Evolutionary conservation across 225 moss, liverwort and hornwort species (phyloP).

Genomic region (Climacium dendroides): DNA sequence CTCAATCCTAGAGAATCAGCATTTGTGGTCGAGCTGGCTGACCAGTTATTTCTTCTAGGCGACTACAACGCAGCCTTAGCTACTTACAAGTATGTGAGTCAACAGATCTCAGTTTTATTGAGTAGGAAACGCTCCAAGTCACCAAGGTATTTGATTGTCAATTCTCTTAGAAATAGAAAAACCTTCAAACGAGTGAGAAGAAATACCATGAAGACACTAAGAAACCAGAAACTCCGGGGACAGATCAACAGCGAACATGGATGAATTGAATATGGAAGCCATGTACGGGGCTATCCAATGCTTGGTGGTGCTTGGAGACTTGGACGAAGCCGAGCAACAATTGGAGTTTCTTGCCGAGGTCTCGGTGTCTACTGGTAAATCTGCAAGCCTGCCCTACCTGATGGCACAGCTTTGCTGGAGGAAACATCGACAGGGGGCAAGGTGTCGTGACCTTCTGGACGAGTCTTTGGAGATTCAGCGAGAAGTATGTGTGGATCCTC

Average conservation of each 20-base stretch:
- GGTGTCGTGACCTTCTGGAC: conserved; percentile 46
- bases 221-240: not conserved
- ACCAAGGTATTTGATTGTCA: not conserved
- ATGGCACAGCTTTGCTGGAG: conserved; percentile 65
- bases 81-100: conserved; percentile 48
- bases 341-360: conserved; percentile 67
- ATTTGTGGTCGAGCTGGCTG: conserved; percentile 55
- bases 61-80: conserved; percentile 52
- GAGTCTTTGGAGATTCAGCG: conserved; percentile 35
- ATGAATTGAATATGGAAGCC: conserved; percentile 60
- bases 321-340: conserved; percentile 65
- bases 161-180: not conserved
- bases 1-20: conserved; percentile 32
- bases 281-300: conserved; percentile 68
- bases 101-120: not conserved
- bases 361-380: conserved; percentile 49
- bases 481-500: conserved; percentile 20
- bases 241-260: conserved; percentile 54
- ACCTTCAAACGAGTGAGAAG: not conserved
- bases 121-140: not conserved
- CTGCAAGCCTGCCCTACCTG: conserved; percentile 53
- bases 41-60: conserved; percentile 54
- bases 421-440: conserved; percentile 20
- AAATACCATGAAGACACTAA: not conserved
- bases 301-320: conserved; percentile 52